Percentiles rank a stretch among this genome's conserved stretches.
Evolutionary conservation across 1,284 basidiomycete genomes (phyloP).

Genomic region (Kalmanozyma brasiliensis): DNA sequence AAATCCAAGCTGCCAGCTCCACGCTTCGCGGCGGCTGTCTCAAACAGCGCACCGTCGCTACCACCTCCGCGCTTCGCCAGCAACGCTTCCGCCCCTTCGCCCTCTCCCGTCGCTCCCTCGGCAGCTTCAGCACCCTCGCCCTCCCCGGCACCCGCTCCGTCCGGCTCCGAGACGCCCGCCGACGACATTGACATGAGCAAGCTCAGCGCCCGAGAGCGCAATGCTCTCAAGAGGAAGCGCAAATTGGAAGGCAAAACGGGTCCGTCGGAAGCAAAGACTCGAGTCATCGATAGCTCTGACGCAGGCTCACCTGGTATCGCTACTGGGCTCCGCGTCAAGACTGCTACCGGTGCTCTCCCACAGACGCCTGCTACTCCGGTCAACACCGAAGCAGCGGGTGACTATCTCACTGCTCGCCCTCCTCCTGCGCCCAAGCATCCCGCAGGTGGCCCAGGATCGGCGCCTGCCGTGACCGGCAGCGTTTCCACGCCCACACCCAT

Average conservation of each 20-base stretch:
- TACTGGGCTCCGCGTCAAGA: conserved; percentile 38
- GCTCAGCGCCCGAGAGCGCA: conserved; percentile 80
- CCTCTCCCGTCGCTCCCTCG: conserved; percentile 21
- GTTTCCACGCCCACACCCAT: conserved; percentile 43
- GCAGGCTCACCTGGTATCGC: conserved; percentile 20
- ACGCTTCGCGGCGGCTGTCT: conserved; percentile 18
- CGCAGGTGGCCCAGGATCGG: conserved; percentile 37
- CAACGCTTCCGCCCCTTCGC: conserved; percentile 22
- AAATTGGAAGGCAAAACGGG: conserved; percentile 78
- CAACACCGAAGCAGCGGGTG: conserved; percentile 17
- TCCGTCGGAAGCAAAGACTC: conserved; percentile 35
- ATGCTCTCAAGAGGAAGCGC: conserved; percentile 88
- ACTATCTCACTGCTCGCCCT: conserved; percentile 32
- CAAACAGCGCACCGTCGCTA: conserved; percentile 12
- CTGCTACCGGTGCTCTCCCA: conserved; percentile 24
- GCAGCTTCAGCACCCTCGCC: conserved; percentile 26
- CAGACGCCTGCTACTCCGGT: conserved; percentile 35
- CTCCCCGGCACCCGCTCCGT: conserved; percentile 13
- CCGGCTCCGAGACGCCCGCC: conserved; percentile 22
- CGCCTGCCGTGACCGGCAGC: conserved; percentile 36
- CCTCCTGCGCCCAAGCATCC: conserved; percentile 43
- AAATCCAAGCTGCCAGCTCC: conserved; percentile 39
- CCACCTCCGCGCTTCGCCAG: conserved; percentile 33
- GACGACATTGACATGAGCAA: conserved; percentile 62
- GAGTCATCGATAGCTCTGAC: conserved; percentile 70